phyloP scores from a whole-genome alignment of 1,284 basidiomycete genomes.

The Coriolopsis trogii region DNA sequence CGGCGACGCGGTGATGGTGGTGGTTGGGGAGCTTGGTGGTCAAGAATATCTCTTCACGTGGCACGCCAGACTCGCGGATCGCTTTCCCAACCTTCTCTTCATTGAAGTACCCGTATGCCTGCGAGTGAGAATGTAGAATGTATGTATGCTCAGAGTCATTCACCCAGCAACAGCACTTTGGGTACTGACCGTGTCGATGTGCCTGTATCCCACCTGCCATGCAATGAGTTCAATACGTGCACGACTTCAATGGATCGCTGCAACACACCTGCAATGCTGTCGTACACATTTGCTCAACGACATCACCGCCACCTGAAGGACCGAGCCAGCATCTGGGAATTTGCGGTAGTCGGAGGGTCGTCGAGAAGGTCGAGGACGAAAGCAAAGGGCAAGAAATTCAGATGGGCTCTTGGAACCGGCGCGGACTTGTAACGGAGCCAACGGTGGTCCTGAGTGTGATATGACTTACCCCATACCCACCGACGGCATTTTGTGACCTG shows the following conservation, averaged over 20 bases:
- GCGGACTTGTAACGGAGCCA: background rate
- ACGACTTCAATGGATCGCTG: background rate
- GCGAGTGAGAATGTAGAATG: too few species aligned
- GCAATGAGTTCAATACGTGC: background rate
- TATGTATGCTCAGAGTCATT: too few species aligned
- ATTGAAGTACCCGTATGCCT: slow-evolving; percentile 36
- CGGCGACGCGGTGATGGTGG: slow-evolving; percentile 62
- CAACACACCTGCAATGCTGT: slow-evolving; percentile 23
- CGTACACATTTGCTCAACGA: slow-evolving; percentile 25
- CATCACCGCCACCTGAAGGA: slow-evolving; percentile 24
- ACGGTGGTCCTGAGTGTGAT: too few species aligned
- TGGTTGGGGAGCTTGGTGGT: slow-evolving; percentile 44
- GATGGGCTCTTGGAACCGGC: background rate
- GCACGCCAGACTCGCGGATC: slow-evolving; percentile 42
- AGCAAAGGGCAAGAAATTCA: background rate
- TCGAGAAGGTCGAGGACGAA: too few species aligned
- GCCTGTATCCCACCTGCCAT: slow-evolving; percentile 26
- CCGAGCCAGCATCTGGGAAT: slow-evolving; percentile 27
- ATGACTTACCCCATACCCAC: slow-evolving; percentile 27
- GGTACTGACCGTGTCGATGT: slow-evolving; percentile 25
- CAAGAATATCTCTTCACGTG: slow-evolving; percentile 47
- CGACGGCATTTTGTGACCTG: slow-evolving; percentile 23
- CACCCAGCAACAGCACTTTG: background rate
- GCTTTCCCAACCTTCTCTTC: slow-evolving; percentile 45
- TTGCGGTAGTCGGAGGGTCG: too few species aligned